phyloP scores from a whole-genome alignment of 2,329 filamentous ascomycete genomes.

The Chaetomium sp. region DNA sequence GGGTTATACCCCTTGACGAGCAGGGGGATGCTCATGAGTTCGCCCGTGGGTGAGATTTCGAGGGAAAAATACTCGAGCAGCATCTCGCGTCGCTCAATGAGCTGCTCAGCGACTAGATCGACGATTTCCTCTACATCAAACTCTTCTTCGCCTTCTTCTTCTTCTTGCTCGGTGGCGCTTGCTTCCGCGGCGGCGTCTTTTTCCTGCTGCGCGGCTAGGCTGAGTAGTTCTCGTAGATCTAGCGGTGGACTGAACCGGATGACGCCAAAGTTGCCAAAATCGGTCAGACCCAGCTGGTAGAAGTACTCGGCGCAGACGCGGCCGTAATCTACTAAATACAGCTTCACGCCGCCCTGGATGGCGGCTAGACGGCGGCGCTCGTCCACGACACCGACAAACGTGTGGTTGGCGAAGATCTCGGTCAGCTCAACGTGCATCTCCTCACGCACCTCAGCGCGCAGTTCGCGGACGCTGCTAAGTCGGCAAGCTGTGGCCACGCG shows the following conservation, averaged over 20 bases:
- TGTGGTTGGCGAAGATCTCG: constrained; percentile 79
- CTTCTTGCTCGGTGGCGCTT: constrained; percentile 6
- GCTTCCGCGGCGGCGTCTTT: constrained; percentile 36
- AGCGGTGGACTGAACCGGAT: constrained; percentile 76
- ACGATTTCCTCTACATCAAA: constrained; percentile 63
- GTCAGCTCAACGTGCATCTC: constrained; percentile 79
- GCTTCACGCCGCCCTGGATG: constrained; percentile 84
- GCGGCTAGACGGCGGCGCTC: constrained; percentile 80
- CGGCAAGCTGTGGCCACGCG: constrained; percentile 64
- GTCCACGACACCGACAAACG: constrained; percentile 90
- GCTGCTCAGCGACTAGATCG: constrained; percentile 56
- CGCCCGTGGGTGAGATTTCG: constrained; percentile 69
- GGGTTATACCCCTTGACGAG: constrained; percentile 86
- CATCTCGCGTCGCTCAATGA: constrained; percentile 77
- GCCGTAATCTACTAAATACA: constrained; percentile 91
- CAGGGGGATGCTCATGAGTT: constrained; percentile 73
- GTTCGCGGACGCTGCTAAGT: constrained; percentile 76
- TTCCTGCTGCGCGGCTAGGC: constrained; percentile 67
- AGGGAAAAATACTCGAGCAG: constrained; percentile 88
- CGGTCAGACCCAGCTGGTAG: constrained; percentile 88
- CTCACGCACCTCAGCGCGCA: constrained; percentile 74
- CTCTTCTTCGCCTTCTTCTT: constrained; percentile 39
- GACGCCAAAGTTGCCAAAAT: constrained; percentile 89
- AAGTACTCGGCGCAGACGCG: constrained; percentile 83
- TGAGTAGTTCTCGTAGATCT: constrained; percentile 62